Percentiles rank a stretch among this genome's conserved stretches.
Evolutionary conservation across 2,329 filamentous ascomycete genomes (phyloP).

Genomic region (Neonectria ditissima): DNA sequence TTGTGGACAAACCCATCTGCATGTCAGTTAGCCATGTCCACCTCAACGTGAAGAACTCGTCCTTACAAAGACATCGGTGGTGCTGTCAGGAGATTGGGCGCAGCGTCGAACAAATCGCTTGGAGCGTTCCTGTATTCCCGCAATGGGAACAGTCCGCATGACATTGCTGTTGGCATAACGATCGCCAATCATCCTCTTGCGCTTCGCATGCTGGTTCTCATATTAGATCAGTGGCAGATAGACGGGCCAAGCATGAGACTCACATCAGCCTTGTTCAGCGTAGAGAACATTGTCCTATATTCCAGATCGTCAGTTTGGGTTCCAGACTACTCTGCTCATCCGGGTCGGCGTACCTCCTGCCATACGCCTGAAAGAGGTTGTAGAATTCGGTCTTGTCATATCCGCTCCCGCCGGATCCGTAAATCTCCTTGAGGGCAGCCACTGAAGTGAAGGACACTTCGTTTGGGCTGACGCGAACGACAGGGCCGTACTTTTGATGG

Average conservation of each 20-base stretch:
- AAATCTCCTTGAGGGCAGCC: slow-evolving; percentile 71
- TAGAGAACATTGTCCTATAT: slow-evolving; percentile 70
- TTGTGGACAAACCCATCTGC: slow-evolving; percentile 47
- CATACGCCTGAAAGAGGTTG: slow-evolving; percentile 69
- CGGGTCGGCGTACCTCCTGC: slow-evolving; percentile 58
- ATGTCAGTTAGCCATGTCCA: slow-evolving; percentile 22
- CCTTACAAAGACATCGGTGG: slow-evolving; percentile 72
- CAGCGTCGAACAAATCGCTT: slow-evolving; percentile 67
- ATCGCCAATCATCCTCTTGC: slow-evolving; percentile 73
- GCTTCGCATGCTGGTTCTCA: slow-evolving; percentile 66
- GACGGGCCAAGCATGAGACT: slow-evolving; percentile 37
- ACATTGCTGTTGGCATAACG: slow-evolving; percentile 77
- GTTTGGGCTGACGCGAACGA: slow-evolving; percentile 67
- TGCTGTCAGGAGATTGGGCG: slow-evolving; percentile 55
- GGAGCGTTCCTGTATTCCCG: slow-evolving; percentile 69
- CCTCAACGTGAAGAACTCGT: not conserved
- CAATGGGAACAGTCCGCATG: slow-evolving; percentile 65
- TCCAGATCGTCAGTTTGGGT: slow-evolving; percentile 13
- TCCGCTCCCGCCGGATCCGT: slow-evolving; percentile 70
- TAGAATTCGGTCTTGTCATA: slow-evolving; percentile 76
- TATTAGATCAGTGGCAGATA: not conserved
- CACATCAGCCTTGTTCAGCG: slow-evolving; percentile 65
- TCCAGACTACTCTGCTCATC: not conserved
- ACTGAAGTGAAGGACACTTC: slow-evolving; percentile 70
- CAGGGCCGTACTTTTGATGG: slow-evolving; percentile 67